Percentiles rank a stretch among this genome's conserved stretches.
Evolutionary conservation across 371 early-diverging fungal genomes (phyloP).

Genomic region (Mucor sp.): DNA sequence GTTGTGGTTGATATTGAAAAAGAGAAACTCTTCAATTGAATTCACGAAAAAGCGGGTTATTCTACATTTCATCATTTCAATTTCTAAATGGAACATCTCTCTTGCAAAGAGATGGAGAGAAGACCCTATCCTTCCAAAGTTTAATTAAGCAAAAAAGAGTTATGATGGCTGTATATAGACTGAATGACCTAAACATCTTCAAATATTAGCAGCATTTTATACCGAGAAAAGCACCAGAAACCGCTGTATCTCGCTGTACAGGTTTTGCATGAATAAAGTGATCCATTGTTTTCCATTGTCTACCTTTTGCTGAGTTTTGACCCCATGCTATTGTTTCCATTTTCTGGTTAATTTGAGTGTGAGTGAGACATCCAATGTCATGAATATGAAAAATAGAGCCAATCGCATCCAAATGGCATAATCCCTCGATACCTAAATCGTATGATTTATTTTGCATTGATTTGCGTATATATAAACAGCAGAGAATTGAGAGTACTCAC

Average conservation of each 20-base stretch:
- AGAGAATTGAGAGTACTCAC: neutral
- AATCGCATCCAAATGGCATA: neutral
- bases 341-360: neutral
- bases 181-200: no score
- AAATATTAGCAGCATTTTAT: neutral
- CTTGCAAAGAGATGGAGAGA: neutral
- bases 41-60: neutral
- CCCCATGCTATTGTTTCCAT: conserved; percentile 2
- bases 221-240: neutral
- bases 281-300: neutral
- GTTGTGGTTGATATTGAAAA: neutral
- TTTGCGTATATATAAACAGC: neutral
- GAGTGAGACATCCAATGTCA: neutral
- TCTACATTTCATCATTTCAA: neutral
- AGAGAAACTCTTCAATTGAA: neutral
- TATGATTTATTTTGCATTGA: neutral
- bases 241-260: neutral
- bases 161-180: no score
- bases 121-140: neutral
- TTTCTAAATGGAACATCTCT: neutral
- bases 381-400: neutral
- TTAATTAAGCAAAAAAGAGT: neutral
- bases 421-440: neutral
- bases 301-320: conserved; percentile 1
- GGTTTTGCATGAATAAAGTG: neutral